Base-by-base conservation (phyloP, 176 grass and related monocot genomes). In the Carex cristatella region DNA sequence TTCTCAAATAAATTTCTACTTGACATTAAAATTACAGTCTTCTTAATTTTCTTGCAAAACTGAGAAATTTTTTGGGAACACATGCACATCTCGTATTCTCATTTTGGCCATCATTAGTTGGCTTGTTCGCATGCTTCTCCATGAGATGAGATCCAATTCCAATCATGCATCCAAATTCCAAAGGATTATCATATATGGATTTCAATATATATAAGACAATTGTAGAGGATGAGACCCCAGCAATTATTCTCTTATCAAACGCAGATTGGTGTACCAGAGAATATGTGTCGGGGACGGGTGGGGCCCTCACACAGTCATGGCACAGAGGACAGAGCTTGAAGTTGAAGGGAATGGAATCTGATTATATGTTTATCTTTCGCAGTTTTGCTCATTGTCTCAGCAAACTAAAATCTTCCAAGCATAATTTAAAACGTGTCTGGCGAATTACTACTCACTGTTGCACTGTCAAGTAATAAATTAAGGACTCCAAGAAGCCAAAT, bases 201-300 rank as follows among this genome's bases (percentile, higher is more conserved):
- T 79, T 79, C 31, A 58, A 2, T 40, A 40, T 40, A 2, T 40
- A 40, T 40, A 33, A 33, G 14, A 10, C 6, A 6, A 79, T 79
- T 79, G 28, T 30, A 79, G 74, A 79, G 74, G 11, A 76, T 53
- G 4, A 58, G 4, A 35, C 51, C 30, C 6, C 27, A 58, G 30
- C 28, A 79, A 79, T 79, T 79, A 79, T 79, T 79, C 53, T 54
- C 51, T 78, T 30, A 33, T 79, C 49, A 12, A 79, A 55, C 15
- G 7, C 28, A 57, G 49, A 78, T 57, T 57, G 74, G 74, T 79
- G 58, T 30, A 58, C 58, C 30, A 79, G 48, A 30, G 74, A 79
- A 79, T 79, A 79, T 79, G 74, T 79, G 74, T 79, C 74, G 74
- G 74, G 33, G 3, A 79, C 13, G 2, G 5, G 12, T 16, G 11